Conservation (phyloP, 345 rosid species). For the Pistacia integerrima region DNA sequence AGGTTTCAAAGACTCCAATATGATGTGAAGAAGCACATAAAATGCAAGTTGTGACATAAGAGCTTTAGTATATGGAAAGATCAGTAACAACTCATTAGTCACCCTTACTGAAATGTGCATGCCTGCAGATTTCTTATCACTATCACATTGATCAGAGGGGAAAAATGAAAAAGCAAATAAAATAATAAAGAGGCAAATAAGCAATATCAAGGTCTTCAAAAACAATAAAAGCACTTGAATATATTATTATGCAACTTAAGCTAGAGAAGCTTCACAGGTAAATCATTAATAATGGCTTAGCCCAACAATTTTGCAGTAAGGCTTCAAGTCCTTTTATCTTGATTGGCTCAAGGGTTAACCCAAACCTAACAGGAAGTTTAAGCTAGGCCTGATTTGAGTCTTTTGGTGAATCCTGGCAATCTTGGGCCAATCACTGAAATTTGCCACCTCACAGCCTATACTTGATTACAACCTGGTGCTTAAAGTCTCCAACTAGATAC, state of each 20-base stretch:
- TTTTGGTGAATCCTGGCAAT: not conserved
- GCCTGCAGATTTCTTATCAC: not conserved
- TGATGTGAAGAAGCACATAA: not conserved
- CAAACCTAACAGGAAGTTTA: not conserved
- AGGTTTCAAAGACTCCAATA: not conserved
- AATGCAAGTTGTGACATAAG: not conserved
- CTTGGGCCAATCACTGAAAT: not conserved
- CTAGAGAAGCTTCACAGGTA: not conserved
- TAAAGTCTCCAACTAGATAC: not conserved
- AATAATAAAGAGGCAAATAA: not conserved
- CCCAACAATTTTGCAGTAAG: not conserved
- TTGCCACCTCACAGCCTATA: not conserved
- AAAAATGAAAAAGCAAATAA: not conserved
- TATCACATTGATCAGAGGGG: not conserved
- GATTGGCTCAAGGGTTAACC: not conserved
- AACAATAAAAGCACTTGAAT: not conserved
- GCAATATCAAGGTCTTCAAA: not conserved
- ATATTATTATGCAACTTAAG: not conserved
- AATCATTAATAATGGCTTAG: not conserved
- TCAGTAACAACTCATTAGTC: not conserved
- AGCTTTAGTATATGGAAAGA: not conserved
- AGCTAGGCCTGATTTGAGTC: not conserved
- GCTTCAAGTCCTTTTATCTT: not conserved
- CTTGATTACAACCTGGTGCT: not conserved
- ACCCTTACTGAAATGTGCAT: not conserved